Percentiles rank a stretch among this genome's conserved stretches.
phyloP scores from a whole-genome alignment of 495 filamentous ascomycete genomes.

The Ramalina intermedia region DNA sequence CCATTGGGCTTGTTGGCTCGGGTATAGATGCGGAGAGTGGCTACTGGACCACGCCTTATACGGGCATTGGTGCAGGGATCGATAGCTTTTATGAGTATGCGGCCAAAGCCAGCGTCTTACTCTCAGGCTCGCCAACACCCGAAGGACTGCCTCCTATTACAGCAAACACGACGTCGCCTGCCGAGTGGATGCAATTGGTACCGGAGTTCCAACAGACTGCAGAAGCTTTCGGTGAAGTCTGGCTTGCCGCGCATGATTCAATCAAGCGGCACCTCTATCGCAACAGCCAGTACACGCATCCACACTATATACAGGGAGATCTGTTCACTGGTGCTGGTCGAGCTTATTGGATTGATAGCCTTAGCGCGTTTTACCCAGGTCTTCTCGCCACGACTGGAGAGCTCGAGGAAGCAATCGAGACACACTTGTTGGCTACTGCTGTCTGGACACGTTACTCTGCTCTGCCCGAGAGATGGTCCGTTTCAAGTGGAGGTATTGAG shows the following conservation, averaged over 20 bases:
- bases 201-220: constrained; percentile 51
- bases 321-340: constrained; percentile 66
- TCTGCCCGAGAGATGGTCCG: constrained; percentile 86
- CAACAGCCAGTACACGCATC: constrained; percentile 54
- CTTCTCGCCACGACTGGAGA: constrained; percentile 77
- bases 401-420: constrained; percentile 76
- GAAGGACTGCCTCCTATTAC: constrained; percentile 4
- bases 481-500: constrained; percentile 72
- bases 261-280: constrained; percentile 76
- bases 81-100: constrained; percentile 99
- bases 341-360: constrained; percentile 87
- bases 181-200: neutral
- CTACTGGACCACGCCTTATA: constrained; percentile 72
- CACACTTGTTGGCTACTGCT: constrained; percentile 78
- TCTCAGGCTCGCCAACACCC: constrained; percentile 40
- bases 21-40: constrained; percentile 88
- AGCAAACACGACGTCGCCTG: constrained; percentile 20
- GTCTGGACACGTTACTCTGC: constrained; percentile 90
- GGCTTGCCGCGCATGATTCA: constrained; percentile 70
- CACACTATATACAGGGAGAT: constrained; percentile 85
- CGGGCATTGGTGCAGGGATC: constrained; percentile 87
- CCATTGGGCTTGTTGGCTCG: constrained; percentile 75
- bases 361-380: constrained; percentile 90
- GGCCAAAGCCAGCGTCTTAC: constrained; percentile 77
- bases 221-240: constrained; percentile 65